Percentiles rank a stretch among this genome's conserved stretches.
These are phyloP conservation scores for Backusella parvicylindrica DNA, from an alignment of 192 early-diverging fungal genomes.

Conservation along the genomic window DNA sequence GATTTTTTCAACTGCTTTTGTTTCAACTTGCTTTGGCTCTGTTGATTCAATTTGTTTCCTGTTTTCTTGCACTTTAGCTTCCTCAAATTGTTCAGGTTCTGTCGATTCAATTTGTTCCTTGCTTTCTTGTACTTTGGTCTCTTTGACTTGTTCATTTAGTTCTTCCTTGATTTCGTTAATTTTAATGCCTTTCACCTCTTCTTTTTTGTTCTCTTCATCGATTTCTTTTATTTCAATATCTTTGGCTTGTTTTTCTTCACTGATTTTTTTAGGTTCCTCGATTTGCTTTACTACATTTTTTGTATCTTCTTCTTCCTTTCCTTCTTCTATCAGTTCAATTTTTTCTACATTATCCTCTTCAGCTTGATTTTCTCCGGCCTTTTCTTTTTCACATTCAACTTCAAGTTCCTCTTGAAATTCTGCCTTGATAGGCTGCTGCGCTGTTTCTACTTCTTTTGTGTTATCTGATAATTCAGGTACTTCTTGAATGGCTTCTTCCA, in stretches of 20 bases:
- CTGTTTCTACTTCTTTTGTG: not conserved
- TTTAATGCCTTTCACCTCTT: not conserved
- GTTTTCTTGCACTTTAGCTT: no score
- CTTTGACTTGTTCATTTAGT: not conserved
- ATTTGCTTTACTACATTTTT: not conserved
- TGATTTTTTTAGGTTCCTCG: not conserved
- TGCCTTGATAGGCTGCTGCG: not conserved
- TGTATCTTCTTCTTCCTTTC: not conserved
- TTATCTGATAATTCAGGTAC: not conserved
- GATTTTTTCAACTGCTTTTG: not conserved
- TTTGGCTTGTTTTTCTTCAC: not conserved
- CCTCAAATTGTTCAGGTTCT: not conserved
- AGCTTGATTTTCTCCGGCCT: no score
- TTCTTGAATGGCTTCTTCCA: not conserved
- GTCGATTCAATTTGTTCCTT: not conserved
- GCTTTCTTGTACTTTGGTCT: no score
- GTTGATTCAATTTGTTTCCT: not conserved
- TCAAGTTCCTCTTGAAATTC: not conserved
- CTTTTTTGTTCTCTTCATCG: not conserved
- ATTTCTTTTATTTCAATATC: not conserved
- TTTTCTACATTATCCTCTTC: not conserved
- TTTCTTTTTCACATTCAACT: not conserved
- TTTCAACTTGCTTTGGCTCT: not conserved
- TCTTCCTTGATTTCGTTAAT: not conserved
- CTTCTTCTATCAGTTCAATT: not conserved